Conservation (phyloP, 495 filamentous ascomycete genomes). For the Rhypophila decipiens region DNA sequence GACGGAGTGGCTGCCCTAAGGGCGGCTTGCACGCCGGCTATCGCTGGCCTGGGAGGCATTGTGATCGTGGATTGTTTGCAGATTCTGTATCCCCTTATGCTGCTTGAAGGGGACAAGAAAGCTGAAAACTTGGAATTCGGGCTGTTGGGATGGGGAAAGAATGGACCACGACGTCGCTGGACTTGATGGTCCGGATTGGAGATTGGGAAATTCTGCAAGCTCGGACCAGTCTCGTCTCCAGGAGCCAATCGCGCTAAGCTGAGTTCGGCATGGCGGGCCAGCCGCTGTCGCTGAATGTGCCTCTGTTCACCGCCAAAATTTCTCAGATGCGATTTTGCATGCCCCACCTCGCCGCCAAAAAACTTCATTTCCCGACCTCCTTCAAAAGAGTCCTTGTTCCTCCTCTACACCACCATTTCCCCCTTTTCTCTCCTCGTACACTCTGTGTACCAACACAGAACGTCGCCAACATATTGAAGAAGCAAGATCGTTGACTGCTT, state of each 20-base stretch:
- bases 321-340: constrained; percentile 6
- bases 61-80: too few relatives aligned
- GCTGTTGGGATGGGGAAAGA: too few relatives aligned
- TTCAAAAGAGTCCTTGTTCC: constrained; percentile 2
- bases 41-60: constrained; percentile 11
- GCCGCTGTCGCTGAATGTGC: constrained; percentile 4
- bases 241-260: not conserved
- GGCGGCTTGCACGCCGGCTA: constrained; percentile 17
- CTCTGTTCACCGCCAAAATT: constrained; percentile 20
- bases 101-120: too few relatives aligned
- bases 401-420: constrained; percentile 4
- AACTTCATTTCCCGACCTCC: constrained; percentile 16
- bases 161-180: not conserved
- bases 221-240: too few relatives aligned
- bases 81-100: not conserved
- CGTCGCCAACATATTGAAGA: not conserved
- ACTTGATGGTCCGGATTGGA: too few relatives aligned
- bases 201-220: constrained; percentile 24
- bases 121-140: too few relatives aligned
- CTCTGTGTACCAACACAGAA: not conserved
- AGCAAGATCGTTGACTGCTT: constrained; percentile 1
- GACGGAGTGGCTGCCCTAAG: too few relatives aligned
- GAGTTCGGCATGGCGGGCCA: not conserved
- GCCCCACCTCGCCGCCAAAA: constrained; percentile 24
- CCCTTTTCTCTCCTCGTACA: constrained; percentile 17